Evolutionary conservation across 306 rosid species (phyloP), one percentile per base, ranked within the genome.

Genomic region (Argentina anserina): DNA sequence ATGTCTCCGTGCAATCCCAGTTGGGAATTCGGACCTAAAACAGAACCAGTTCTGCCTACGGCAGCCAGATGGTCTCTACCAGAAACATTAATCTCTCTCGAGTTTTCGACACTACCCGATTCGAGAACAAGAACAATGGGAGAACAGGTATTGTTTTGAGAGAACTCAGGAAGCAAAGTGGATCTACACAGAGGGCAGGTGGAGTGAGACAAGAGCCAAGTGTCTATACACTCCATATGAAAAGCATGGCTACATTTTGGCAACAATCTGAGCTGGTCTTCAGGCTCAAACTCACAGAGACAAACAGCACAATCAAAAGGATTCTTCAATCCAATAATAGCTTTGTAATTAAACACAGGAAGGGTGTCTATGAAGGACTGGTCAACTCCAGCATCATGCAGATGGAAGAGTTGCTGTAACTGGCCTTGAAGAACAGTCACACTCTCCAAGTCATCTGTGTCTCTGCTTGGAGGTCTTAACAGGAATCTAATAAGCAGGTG

Each of bases 281-380:
- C 94, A 6, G 86, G 78, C 70, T 95, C 99, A 66, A 90, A 95
- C 70, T 95, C 99, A 77, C 97, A 95, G 46, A 95, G 81, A 79
- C 99, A 95, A 9, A 95, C 99, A 65, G 96, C 97, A 53, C 97
- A 91, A 69, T 91, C 99, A 82, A 95, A 92, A 2, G 99, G 97
- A 85, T 84, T 83, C 61, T 95, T 91, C 77, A 86, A 76, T 63
- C 97, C 97, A 26, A 86, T 90, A 68, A 91, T 90, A 55, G 97
- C 82, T 53, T 91, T 91, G 87, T 90, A 95, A 62, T 81, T 79
- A 75, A 91, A 95, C 10, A 95, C 88, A 47, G 97, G 99, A 58
- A 95, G 90, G 1, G 92, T 78, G 64, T 95, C 99, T 59, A 95
- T 91, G 80, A 81, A 91, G 67, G 99, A 88, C 39, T 95, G 99